These are phyloP conservation scores for Hypocrella siamensis DNA, from an alignment of 2,329 filamentous ascomycete species.

Conservation along the genomic window DNA sequence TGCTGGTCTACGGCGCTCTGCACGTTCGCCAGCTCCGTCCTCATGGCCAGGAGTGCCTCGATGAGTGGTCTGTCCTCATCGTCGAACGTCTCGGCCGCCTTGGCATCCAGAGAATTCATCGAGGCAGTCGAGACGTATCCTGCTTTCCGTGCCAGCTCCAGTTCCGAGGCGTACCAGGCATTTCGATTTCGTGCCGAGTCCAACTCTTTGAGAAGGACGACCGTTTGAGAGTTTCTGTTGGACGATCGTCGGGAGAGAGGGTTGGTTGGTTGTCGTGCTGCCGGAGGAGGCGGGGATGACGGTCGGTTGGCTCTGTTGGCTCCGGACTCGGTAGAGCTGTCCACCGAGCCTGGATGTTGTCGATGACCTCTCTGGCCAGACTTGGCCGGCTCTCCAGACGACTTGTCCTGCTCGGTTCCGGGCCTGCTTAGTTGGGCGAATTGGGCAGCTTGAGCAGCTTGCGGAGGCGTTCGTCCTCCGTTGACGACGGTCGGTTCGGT, in stretches of 20 bases:
- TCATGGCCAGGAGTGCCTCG: slow-evolving; percentile 85
- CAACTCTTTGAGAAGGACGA: slow-evolving; percentile 70
- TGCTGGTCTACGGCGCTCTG: slow-evolving; percentile 84
- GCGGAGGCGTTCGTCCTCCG: slow-evolving; percentile 49
- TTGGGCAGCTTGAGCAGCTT: slow-evolving; percentile 25
- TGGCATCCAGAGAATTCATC: slow-evolving; percentile 61
- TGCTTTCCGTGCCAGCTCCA: slow-evolving; percentile 78
- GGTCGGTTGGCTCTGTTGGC: slow-evolving; percentile 31
- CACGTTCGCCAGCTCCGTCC: slow-evolving; percentile 74
- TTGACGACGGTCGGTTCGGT: slow-evolving; percentile 38
- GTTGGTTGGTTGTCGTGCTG: slow-evolving; percentile 40
- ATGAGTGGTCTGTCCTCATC: slow-evolving; percentile 88
- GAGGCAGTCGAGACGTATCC: slow-evolving; percentile 66
- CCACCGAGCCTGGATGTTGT: slow-evolving; percentile 49
- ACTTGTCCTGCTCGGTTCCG: slow-evolving; percentile 20
- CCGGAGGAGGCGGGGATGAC: slow-evolving; percentile 43
- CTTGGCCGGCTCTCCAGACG: slow-evolving; percentile 15
- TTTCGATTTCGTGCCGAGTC: slow-evolving; percentile 74
- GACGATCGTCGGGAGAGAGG: slow-evolving; percentile 44
- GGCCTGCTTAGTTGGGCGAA: slow-evolving; percentile 30
- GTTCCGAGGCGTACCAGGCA: slow-evolving; percentile 92
- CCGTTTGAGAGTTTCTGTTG: slow-evolving; percentile 47
- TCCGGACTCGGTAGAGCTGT: slow-evolving; percentile 46
- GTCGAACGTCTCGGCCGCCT: slow-evolving; percentile 62
- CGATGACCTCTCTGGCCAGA: slow-evolving; percentile 14